Evolutionary conservation across 345 rosid species (phyloP), one percentile per base, ranked within the genome.

Genomic region (Hevea brasiliensis): DNA sequence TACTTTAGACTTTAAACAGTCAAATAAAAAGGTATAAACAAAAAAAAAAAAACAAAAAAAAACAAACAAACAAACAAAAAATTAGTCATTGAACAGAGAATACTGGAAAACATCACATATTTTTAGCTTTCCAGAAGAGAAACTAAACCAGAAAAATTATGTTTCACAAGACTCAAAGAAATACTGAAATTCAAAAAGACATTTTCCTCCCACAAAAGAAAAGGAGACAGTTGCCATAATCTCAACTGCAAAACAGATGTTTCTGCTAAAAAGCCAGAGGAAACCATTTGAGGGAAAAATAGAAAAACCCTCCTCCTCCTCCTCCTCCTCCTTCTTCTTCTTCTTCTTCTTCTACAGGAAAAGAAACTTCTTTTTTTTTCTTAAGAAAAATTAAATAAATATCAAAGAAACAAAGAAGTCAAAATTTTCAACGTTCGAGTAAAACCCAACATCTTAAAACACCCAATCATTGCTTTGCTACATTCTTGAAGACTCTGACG

Each of bases 321-420:
- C n/a, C n/a, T n/a, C n/a, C n/a, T n/a, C n/a, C n/a, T n/a, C n/a
- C n/a, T n/a, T n/a, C n/a, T n/a, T n/a, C n/a, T n/a, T n/a, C n/a
- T n/a, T n/a, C n/a, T n/a, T n/a, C 20, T 58, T 41, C 26, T 42
- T 24, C 5, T 26, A 42, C 13, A 5, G 7, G 3, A 45, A 29
- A 57, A 70, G 4, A 58, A 71, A 71, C n/a, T 20, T 63, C n/a
- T 11, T 26, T 18, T 32, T 6, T 50, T 60, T 3, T 35, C 62
- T 45, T 18, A 40, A 55, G n/a, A 48, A 45, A 9, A 58, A 27
- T 21, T 21, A 59, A 58, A 54, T 6, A 32, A 41, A 65, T 12
- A 60, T 60, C 6, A 51, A 67, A 44, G 41, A 20, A 55, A 42
- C 76, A 74, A 7, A 66, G 32, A 55, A 56, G 71, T 74, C 65